A percentile compares a stretch with the other conserved stretches of the same genome.
These are phyloP conservation scores for Suillus ampliporus DNA, from an alignment of 768 basidiomycete species.

Conservation along the genomic window DNA sequence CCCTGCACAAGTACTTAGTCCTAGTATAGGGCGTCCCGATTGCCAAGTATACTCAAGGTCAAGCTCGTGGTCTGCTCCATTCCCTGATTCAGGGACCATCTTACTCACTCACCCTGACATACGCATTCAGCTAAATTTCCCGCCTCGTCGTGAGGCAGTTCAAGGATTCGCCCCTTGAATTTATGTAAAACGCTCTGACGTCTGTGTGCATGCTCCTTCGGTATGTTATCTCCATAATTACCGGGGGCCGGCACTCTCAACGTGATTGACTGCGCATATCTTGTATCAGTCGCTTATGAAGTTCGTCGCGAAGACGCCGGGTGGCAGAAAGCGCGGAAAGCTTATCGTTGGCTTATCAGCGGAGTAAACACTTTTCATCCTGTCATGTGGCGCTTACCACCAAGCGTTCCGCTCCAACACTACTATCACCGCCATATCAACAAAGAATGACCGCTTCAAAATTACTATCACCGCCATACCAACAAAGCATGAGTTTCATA, in stretches of 20 bases:
- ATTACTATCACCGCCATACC: neutral
- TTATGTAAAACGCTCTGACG: neutral
- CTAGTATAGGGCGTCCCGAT: neutral
- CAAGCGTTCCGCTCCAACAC: neutral
- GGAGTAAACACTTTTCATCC: neutral
- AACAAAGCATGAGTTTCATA: neutral
- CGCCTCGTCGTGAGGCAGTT: neutral
- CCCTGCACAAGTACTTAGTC: neutral
- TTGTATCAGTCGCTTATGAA: neutral
- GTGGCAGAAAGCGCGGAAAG: neutral
- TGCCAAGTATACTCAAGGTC: neutral
- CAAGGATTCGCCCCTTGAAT: neutral
- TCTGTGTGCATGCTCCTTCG: neutral
- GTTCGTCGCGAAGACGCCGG: slow-evolving; percentile 1
- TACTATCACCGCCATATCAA: neutral
- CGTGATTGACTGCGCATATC: neutral
- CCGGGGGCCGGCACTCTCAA: slow-evolving; percentile 3
- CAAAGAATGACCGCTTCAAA: neutral
- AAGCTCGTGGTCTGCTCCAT: neutral
- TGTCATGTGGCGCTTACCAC: neutral
- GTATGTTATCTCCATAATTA: slow-evolving; percentile 6
- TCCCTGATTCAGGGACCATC: slow-evolving; percentile 4
- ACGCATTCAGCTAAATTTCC: neutral
- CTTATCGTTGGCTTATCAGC: neutral
- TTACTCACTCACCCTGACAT: slow-evolving; percentile 4